A percentile compares a stretch with the other conserved stretches of the same genome.
Conservation (phyloP, 208 protist genomes). For the Porcisia hertigi region DNA sequence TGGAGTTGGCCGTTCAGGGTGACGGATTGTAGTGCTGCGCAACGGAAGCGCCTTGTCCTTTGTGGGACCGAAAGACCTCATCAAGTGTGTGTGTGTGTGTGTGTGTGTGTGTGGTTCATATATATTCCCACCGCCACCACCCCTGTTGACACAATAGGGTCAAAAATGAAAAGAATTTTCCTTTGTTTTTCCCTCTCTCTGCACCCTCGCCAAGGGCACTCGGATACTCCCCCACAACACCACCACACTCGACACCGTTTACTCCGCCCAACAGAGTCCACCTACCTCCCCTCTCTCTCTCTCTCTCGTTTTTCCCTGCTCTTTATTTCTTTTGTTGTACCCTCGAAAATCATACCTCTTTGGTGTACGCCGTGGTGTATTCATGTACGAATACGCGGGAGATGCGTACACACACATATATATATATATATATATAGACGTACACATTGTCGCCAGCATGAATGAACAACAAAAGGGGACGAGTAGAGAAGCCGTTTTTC, state of each 20-base stretch:
- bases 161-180: neutral
- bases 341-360: too few relatives aligned
- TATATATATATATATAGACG: neutral
- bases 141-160: neutral
- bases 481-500: neutral
- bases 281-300: neutral
- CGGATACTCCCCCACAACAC: too few relatives aligned
- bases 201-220: too few relatives aligned
- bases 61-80: constrained; percentile 4
- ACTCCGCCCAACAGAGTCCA: neutral
- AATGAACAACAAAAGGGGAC: neutral
- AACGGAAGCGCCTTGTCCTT: constrained; percentile 7
- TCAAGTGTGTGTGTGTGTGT: neutral
- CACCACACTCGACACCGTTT: neutral
- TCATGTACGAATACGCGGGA: neutral
- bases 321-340: too few relatives aligned
- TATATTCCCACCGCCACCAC: neutral
- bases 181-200: too few relatives aligned
- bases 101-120: neutral
- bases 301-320: too few relatives aligned
- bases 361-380: neutral
- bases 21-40: constrained; percentile 20
- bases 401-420: neutral
- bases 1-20: neutral
- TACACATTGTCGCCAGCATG: neutral